Evolutionary conservation across 768 basidiomycete genomes (phyloP), one percentile per base, ranked within the genome.

Genomic region (Mycena epipterygia): DNA sequence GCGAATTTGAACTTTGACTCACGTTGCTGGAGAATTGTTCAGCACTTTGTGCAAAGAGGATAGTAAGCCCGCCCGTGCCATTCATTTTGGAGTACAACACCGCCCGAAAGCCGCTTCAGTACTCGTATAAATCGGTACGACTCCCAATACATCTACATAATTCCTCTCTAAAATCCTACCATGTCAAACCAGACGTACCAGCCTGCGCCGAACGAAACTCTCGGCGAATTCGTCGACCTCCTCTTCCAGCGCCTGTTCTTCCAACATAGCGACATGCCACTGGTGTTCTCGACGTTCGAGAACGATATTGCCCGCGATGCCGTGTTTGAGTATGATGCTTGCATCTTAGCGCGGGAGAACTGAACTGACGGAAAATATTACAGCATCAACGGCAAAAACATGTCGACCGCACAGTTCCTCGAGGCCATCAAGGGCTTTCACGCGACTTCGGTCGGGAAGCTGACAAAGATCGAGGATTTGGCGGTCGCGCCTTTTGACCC

Each of bases 171-270:
- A 37, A 63, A 29, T 30, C 57, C 8, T 5, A n/a, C 21, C 48
- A 68, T 68, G 67, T 19, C 60, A n/a, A 56, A 19, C 21, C 67
- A 56, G 33, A 62, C 67, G 7, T 55, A 68, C 29, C 65, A 67
- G 21, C 65, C 65, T 23, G 57, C 65, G 0, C 27, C 56, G 37
- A 56, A 61, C 30, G 67, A 68, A 30, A 68, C 59, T 23, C 58
- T 68, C 52, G 52, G 67, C 52, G 32, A 62, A 30, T 69, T 69
- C 39, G 68, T 69, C 27, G 61, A 69, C 60, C 52, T 63, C 35
- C 61, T 69, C 53, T 69, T 69, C 53, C 32, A 69, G 25, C 68
- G 68, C 35, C 13, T 69, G 32, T 69, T 69, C 32, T 69, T 68
- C 57, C 30, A 19, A 46, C 46, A 37, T 9, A 25, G 51, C 12